phyloP scores from a whole-genome alignment of 2,329 filamentous ascomycete genomes.

The Aureobasidium sp. region DNA sequence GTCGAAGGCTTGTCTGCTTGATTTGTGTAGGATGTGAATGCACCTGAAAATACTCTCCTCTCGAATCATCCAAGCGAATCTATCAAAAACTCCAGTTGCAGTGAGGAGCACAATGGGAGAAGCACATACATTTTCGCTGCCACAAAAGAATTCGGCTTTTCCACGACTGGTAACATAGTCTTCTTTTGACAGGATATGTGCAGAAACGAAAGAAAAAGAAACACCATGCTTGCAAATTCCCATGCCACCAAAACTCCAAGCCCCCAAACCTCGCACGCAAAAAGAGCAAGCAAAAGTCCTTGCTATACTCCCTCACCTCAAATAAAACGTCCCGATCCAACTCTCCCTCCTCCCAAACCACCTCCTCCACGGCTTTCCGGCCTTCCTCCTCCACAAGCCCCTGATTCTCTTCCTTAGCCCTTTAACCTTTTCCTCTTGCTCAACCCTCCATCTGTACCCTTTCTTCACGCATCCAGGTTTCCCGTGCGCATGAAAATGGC shows the following conservation, averaged over 20 bases:
- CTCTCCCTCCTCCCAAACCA: slow-evolving; percentile 13
- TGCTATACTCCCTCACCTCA: background rate
- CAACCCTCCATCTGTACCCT: background rate
- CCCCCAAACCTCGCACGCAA: background rate
- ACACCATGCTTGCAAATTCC: background rate
- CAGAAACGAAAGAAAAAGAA: background rate
- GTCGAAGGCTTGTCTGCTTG: background rate
- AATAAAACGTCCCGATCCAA: slow-evolving; percentile 10
- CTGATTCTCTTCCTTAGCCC: background rate
- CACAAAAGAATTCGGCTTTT: background rate
- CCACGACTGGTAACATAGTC: background rate
- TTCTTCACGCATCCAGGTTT: background rate
- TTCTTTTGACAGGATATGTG: background rate
- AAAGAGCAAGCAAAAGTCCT: background rate
- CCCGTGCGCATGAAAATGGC: background rate
- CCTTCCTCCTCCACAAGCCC: background rate
- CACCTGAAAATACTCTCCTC: too few relatives aligned
- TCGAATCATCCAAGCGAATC: too few relatives aligned
- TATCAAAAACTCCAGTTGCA: too few relatives aligned
- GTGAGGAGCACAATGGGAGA: too few relatives aligned
- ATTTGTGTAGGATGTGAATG: background rate
- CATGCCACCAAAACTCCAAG: background rate
- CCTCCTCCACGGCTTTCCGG: background rate
- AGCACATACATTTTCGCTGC: too few relatives aligned
- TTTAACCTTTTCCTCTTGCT: background rate